Evolutionary conservation across 768 basidiomycete species (phyloP), one percentile per base, ranked within the genome.

Genomic region (Mycena vulgaris): DNA sequence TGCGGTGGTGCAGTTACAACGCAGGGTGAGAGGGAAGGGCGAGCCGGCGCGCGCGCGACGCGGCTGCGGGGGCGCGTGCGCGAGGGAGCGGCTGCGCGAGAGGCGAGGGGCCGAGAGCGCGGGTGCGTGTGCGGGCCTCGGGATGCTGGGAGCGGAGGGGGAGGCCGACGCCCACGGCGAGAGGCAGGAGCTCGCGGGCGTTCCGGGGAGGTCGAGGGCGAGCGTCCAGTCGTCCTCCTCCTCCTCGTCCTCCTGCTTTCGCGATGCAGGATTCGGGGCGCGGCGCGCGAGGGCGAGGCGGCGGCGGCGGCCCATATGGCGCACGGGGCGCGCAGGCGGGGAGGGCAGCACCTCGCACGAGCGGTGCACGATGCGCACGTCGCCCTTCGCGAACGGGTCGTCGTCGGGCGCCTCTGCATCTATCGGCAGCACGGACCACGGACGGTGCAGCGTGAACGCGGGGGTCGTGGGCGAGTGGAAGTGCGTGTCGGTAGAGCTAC

Each of bases 301-400:
- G 30, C 17, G 42, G n/a, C 42, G 42, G 4, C 21, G 42, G n/a
- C 4, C 5, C 14, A 16, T 40, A 17, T 17, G 42, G 19, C 42
- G 42, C 8, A 13, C 21, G 19, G 25, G 30, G 49, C 33, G 62
- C 49, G 31, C 3, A 45, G 62, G 62, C 47, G 48, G 17, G 48
- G 48, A 28, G 33, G 66, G 66, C 28, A 67, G 45, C 52, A 48
- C 70, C 47, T 71, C 70, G 61, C 66, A 71, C n/a, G 75, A 75
- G 37, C 67, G 75, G 9, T 72, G 63, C 13, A 79, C 70, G 64
- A 79, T 70, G 49, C 77, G 69, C 14, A 79, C 73, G 7, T 57
- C 63, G 47, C 72, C 74, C 17, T 79, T 79, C 1, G 77, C 77
- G 31, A 79, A 79, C 0, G 78, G 78, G 61, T 79, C 78, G 61